Conservation (phyloP, 768 basidiomycete genomes). For the Leccinum fibrillosum region DNA sequence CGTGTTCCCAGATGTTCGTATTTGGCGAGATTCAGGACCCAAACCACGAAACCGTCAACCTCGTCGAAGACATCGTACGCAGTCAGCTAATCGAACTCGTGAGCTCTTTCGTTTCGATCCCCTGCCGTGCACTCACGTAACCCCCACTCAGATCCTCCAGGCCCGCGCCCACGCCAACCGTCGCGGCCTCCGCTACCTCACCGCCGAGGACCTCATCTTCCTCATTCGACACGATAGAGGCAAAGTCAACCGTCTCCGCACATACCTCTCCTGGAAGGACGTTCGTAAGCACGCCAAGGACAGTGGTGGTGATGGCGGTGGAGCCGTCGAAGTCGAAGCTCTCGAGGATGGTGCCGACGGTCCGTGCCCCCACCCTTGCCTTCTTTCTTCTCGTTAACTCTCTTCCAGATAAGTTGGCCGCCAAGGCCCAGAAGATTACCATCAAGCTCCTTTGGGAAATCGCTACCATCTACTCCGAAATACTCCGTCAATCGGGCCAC, state of each 20-base stretch:
- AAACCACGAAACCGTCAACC: slow-evolving; percentile 78
- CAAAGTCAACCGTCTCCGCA: slow-evolving; percentile 89
- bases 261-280: slow-evolving; percentile 96
- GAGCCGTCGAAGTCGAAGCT: slow-evolving; percentile 77
- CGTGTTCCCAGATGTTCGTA: slow-evolving; percentile 77
- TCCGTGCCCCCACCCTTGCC: slow-evolving; percentile 27
- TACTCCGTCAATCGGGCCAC: slow-evolving; percentile 67
- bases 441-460: slow-evolving; percentile 98
- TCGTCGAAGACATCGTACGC: slow-evolving; percentile 94
- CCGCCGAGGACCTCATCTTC: slow-evolving; percentile 94
- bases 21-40: slow-evolving; percentile 96
- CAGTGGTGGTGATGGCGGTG: slow-evolving; percentile 76
- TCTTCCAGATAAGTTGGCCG: slow-evolving; percentile 62
- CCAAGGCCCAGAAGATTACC: slow-evolving; percentile 89
- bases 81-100: slow-evolving; percentile 91
- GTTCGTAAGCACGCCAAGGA: slow-evolving; percentile 95
- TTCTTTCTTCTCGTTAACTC: neutral
- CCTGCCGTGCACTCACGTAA: neutral
- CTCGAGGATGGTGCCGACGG: slow-evolving; percentile 83
- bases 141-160: slow-evolving; percentile 67
- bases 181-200: slow-evolving; percentile 80
- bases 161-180: slow-evolving; percentile 80
- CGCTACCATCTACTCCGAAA: slow-evolving; percentile 86
- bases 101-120: slow-evolving; percentile 14
- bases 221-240: slow-evolving; percentile 92